phyloP scores from a whole-genome alignment of 139 green algal genomes.

The Yamagishiella unicocca region DNA sequence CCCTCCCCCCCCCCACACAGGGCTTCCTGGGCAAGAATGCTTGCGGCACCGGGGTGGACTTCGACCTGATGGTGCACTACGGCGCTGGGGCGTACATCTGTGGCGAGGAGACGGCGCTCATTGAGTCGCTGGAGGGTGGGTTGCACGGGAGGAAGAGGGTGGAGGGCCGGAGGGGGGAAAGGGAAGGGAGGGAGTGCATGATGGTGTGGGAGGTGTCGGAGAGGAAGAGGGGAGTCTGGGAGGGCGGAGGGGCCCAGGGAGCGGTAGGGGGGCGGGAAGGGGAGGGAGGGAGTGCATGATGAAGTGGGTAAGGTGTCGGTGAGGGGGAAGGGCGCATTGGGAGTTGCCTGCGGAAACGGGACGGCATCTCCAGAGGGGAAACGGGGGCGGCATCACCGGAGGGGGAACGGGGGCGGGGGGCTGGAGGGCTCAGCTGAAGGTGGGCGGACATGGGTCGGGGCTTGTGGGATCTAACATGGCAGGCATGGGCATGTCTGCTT shows the following conservation, averaged over 20 bases:
- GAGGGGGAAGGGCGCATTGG: not conserved
- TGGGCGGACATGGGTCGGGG: no score
- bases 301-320: slow-evolving; percentile 91
- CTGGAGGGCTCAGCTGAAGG: no score
- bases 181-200: not conserved
- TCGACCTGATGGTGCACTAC: slow-evolving; percentile 95
- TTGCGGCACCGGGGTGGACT: slow-evolving; percentile 94
- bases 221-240: not conserved
- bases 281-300: slow-evolving; percentile 53
- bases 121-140: slow-evolving; percentile 98
- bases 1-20: slow-evolving; percentile 13
- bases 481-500: no score
- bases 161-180: not conserved
- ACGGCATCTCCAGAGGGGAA: no score
- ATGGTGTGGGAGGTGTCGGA: slow-evolving; percentile 92
- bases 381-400: no score
- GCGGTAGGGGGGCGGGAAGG: not conserved
- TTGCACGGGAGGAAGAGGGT: slow-evolving; percentile 49
- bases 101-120: slow-evolving; percentile 98
- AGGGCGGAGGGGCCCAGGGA: not conserved
- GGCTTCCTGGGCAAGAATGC: slow-evolving; percentile 96
- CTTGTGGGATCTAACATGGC: no score
- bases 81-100: slow-evolving; percentile 99
- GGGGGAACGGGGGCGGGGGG: no score
- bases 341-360: no score